phyloP scores from a whole-genome alignment of 352 stramenopile species.

The Peronospora belbahrii region DNA sequence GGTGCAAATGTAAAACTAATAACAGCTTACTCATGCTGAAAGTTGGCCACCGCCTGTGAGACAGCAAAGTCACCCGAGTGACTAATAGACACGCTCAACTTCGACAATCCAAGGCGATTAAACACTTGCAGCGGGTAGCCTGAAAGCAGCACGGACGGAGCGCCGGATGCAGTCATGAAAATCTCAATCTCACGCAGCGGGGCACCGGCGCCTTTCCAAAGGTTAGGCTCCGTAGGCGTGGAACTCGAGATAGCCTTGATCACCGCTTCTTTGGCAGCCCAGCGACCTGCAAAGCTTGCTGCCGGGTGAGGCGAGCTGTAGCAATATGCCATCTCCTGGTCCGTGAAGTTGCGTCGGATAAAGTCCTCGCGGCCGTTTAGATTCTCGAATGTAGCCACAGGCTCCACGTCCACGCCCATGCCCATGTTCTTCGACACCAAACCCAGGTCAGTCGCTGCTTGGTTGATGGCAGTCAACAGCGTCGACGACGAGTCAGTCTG shows the following conservation, averaged over 20 bases:
- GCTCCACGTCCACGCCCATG: conserved; percentile 80
- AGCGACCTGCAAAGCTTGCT: conserved; percentile 79
- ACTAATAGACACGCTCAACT: conserved; percentile 83
- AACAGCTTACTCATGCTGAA: conserved; percentile 45
- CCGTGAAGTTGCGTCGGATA: conserved; percentile 84
- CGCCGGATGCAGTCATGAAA: conserved; percentile 67
- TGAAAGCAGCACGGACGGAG: conserved; percentile 67
- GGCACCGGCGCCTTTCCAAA: conserved; percentile 66
- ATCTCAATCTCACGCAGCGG: conserved; percentile 83
- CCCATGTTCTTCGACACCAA: conserved; percentile 46
- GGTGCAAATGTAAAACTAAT: conserved; percentile 1
- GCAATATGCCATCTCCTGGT: conserved; percentile 83
- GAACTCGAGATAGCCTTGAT: conserved; percentile 87
- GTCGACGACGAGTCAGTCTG: conserved; percentile 29
- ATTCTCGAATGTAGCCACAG: conserved; percentile 76
- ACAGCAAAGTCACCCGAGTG: conserved; percentile 86
- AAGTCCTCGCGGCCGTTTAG: conserved; percentile 74
- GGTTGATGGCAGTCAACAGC: conserved; percentile 49
- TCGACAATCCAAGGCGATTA: conserved; percentile 59
- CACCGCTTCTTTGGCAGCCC: conserved; percentile 86
- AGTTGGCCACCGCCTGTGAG: conserved; percentile 73
- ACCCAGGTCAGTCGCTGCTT: conserved; percentile 41
- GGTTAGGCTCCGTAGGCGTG: conserved; percentile 47
- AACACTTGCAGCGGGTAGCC: conserved; percentile 74
- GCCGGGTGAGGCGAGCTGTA: conserved; percentile 68